These are phyloP conservation scores for Fraxinus paxiana DNA, from an alignment of 305 asterid species.

Conservation along the genomic window DNA sequence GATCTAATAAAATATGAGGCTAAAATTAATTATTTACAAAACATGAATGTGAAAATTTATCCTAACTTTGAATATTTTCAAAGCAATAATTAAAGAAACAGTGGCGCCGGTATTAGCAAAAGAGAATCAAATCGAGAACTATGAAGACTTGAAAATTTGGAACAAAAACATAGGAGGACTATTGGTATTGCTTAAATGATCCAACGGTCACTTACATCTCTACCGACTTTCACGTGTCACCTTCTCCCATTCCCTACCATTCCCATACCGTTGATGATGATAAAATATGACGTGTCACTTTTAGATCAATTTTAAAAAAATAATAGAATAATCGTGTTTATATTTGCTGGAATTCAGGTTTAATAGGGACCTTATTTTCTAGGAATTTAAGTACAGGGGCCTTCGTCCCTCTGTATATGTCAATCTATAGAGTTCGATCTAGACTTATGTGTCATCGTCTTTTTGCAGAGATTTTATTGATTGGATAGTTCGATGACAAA, in stretches of 20 bases:
- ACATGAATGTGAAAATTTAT: not conserved
- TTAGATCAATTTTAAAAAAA: not conserved
- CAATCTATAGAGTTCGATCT: not conserved
- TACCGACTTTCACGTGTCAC: not conserved
- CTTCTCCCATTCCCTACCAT: not conserved
- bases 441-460: not conserved
- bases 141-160: conserved; percentile 7
- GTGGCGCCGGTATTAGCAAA: not conserved
- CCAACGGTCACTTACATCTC: conserved; percentile 25
- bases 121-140: conserved; percentile 10
- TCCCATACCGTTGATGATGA: not conserved
- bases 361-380: not conserved
- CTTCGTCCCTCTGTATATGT: not conserved
- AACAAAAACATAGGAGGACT: not conserved
- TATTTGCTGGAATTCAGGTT: not conserved
- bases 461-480: not conserved
- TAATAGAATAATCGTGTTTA: not conserved
- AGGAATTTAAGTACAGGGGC: not conserved
- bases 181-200: conserved; percentile 20
- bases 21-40: not conserved
- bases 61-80: conserved; percentile 12
- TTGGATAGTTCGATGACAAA: not conserved
- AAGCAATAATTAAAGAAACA: conserved; percentile 6
- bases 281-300: not conserved
- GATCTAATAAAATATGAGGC: too few relatives aligned